Evolutionary conservation across 2,329 filamentous ascomycete species (phyloP).

Genomic region (Acrocalymma vagum): DNA sequence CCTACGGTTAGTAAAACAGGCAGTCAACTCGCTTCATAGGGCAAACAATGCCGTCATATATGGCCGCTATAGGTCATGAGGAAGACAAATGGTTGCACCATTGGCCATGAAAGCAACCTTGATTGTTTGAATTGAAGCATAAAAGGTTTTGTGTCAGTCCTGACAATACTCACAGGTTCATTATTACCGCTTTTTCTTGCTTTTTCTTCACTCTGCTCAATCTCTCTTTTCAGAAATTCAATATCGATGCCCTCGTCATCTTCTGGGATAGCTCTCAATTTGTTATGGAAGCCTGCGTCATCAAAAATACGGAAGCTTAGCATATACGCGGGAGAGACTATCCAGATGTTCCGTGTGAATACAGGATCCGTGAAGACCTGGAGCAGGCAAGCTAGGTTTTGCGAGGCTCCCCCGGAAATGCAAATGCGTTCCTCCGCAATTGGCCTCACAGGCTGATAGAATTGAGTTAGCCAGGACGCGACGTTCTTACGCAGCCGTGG

Average conservation of each 20-base stretch:
- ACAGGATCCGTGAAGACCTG: constrained; percentile 82
- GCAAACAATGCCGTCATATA: background rate
- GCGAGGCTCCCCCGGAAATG: constrained; percentile 85
- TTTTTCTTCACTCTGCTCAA: constrained; percentile 60
- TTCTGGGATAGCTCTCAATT: constrained; percentile 76
- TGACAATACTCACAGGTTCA: constrained; percentile 50
- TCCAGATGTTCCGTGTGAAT: constrained; percentile 79
- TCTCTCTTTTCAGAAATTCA: constrained; percentile 61
- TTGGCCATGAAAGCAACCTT: background rate
- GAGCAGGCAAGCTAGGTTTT: constrained; percentile 80
- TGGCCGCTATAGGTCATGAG: background rate
- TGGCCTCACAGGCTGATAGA: constrained; percentile 61
- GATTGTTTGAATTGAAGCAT: background rate
- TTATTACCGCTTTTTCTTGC: constrained; percentile 47
- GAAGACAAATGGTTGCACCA: background rate
- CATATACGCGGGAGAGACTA: constrained; percentile 84
- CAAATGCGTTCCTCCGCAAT: constrained; percentile 70
- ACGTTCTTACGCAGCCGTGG: constrained; percentile 67
- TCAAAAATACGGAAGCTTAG: constrained; percentile 86
- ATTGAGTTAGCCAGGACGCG: constrained; percentile 72
- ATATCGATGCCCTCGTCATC: constrained; percentile 81
- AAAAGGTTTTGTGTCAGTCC: too few relatives aligned
- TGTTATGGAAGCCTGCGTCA: constrained; percentile 75
- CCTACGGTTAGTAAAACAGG: constrained; percentile 16
- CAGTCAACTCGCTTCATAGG: background rate